Evolutionary conservation across 768 basidiomycete genomes (phyloP).

Genomic region (Boletales sp.): DNA sequence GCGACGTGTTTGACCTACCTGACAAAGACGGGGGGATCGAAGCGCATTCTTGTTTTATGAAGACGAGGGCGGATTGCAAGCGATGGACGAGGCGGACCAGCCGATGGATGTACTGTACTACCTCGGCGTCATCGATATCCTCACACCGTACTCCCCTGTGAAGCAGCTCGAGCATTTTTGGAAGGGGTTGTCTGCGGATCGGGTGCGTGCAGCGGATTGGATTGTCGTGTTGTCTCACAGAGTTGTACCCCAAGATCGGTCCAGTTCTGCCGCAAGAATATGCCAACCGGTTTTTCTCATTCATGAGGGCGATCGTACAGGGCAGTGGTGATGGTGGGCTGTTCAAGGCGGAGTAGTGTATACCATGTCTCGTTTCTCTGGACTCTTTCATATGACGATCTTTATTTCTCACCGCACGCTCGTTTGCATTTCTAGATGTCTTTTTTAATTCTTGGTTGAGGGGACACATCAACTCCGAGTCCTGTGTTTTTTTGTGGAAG

Average conservation of each 20-base stretch:
- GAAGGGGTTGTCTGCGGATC: conserved; percentile 85
- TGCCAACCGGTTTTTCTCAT: conserved; percentile 81
- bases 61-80: conserved; percentile 90
- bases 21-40: conserved; percentile 56
- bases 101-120: conserved; percentile 82
- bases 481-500: no score
- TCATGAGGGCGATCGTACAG: conserved; percentile 83
- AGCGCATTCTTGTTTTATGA: no score
- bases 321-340: conserved; percentile 80
- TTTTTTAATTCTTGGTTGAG: no score
- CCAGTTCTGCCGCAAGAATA: conserved; percentile 89
- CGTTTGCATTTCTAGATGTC: no score
- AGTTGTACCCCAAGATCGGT: conserved; percentile 85
- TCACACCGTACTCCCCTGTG: conserved; percentile 76
- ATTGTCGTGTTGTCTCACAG: neutral
- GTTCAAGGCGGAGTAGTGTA: conserved; percentile 43
- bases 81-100: conserved; percentile 83
- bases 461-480: no score
- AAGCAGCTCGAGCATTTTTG: conserved; percentile 90
- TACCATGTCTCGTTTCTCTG: neutral
- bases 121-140: conserved; percentile 93
- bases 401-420: no score
- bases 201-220: conserved; percentile 53
- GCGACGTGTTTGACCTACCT: conserved; percentile 50
- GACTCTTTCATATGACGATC: no score